Evolutionary conservation across 1,139 yeast genomes (phyloP), one percentile per base, ranked within the genome.

Genomic region (Suhomyces wounanorum): DNA sequence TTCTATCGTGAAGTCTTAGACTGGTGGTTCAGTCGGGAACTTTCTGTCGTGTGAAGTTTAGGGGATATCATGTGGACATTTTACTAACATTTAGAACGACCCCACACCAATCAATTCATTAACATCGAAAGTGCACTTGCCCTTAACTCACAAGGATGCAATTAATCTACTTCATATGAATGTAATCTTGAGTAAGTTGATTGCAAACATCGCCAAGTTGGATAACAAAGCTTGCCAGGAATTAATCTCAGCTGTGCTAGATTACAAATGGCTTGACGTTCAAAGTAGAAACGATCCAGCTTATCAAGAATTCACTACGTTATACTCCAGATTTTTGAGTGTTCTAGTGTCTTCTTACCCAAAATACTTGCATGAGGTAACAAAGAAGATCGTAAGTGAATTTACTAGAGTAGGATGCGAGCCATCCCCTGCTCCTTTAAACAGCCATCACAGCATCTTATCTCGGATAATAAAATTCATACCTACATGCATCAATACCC

Each of bases 331-430:
- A 48, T 94, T 94, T 66, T 71, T 89, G 50, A 78, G 84, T 44
- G 89, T 91, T 28, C 75, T 94, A 51, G 90, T 92, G 39, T 87
- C 96, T 6, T 87, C 95, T 40, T 78, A 86, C 53, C 98, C 98
- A 8, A 88, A 85, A 66, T 92, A 96, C 87, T 84, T 95, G 81
- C 81, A 81, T 56, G 95, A 88, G 54, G 90, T 92, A n/a, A 83
- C 88, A 17, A 73, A 78, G 55, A 80, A 82, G 56, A 69, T 92
- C 36, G 79, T 90, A 8, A 59, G 75, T 16, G 91, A 86, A 61
- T 87, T 91, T 65, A 56, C 62, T 47, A 56, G 55, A 23, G 52
- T 68, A 21, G 56, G 59, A 38, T 39, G 40, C 23, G 17, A 21
- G 21, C 48, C 47, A 14, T 39, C 50, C 6, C 26, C 43, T 61